phyloP scores from a whole-genome alignment of 2,329 filamentous ascomycete species.

The Dothistroma pini region DNA sequence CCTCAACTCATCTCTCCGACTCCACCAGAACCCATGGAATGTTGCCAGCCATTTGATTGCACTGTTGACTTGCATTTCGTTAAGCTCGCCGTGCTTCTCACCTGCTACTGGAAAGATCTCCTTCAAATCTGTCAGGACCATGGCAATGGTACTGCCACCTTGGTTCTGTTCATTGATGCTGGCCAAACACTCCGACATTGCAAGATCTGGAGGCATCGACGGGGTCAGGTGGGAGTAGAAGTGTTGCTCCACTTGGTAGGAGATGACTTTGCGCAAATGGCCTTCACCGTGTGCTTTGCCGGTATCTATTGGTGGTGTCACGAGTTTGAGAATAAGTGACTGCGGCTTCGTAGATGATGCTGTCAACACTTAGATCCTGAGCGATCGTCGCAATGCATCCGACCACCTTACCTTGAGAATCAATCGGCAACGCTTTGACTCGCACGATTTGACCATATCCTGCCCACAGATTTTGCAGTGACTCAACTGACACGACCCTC shows the following conservation, averaged over 20 bases:
- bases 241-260: slow-evolving; percentile 63
- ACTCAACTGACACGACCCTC: slow-evolving; percentile 3
- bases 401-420: slow-evolving; percentile 9
- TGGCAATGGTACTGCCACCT: slow-evolving; percentile 45
- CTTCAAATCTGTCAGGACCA: slow-evolving; percentile 56
- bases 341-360: slow-evolving; percentile 1
- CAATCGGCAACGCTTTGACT: slow-evolving; percentile 43
- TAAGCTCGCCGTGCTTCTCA: slow-evolving; percentile 51
- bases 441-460: slow-evolving; percentile 54
- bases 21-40: slow-evolving; percentile 59
- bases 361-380: not conserved
- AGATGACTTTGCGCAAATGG: slow-evolving; percentile 62
- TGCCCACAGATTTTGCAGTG: slow-evolving; percentile 46
- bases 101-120: slow-evolving; percentile 54
- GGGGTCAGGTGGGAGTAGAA: slow-evolving; percentile 60
- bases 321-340: slow-evolving; percentile 56
- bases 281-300: slow-evolving; percentile 51
- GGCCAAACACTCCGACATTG: slow-evolving; percentile 50
- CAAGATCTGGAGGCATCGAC: slow-evolving; percentile 41
- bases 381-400: not conserved
- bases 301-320: slow-evolving; percentile 49
- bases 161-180: slow-evolving; percentile 3
- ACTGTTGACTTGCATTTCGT: slow-evolving; percentile 47
- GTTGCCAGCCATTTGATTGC: slow-evolving; percentile 60
- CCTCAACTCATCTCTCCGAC: slow-evolving; percentile 26